Percentiles rank a stretch among this genome's conserved stretches.
These are phyloP conservation scores for Haplosporangium sp. DNA, from an alignment of 371 early-diverging fungal genomes.

Conservation along the genomic window DNA sequence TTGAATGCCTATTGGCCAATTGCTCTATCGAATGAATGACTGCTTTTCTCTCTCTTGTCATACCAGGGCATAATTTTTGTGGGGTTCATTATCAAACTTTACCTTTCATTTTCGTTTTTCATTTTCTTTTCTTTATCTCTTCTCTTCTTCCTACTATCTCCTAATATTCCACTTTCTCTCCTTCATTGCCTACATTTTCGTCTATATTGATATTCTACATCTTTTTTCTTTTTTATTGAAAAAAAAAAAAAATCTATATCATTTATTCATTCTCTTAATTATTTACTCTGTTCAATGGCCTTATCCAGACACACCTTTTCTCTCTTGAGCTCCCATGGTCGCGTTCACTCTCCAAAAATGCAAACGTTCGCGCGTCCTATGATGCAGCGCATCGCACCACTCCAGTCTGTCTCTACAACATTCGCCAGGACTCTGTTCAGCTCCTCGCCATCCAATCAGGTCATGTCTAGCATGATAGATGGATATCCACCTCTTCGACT, in stretches of 20 bases:
- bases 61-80: neutral
- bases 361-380: neutral
- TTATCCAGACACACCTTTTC: constrained; percentile 27
- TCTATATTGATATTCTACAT: neutral
- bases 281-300: constrained; percentile 24
- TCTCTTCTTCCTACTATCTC: neutral
- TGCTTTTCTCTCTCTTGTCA: no score
- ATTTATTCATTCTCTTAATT: neutral
- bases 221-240: neutral
- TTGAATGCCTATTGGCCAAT: neutral
- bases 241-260: no score
- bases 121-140: constrained; percentile 1
- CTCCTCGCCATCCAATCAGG: constrained; percentile 16
- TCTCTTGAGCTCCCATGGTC: constrained; percentile 22
- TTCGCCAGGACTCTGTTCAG: constrained; percentile 22
- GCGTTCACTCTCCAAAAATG: neutral
- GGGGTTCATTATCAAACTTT: neutral
- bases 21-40: neutral
- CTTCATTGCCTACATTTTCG: neutral
- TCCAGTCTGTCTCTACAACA: neutral
- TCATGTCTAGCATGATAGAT: constrained; percentile 37
- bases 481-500: constrained; percentile 60
- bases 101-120: neutral
- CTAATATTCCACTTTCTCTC: neutral
- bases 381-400: neutral